phyloP scores from a whole-genome alignment of 1,139 yeast genomes.

The Spencermartinsiella ligniputridi region DNA sequence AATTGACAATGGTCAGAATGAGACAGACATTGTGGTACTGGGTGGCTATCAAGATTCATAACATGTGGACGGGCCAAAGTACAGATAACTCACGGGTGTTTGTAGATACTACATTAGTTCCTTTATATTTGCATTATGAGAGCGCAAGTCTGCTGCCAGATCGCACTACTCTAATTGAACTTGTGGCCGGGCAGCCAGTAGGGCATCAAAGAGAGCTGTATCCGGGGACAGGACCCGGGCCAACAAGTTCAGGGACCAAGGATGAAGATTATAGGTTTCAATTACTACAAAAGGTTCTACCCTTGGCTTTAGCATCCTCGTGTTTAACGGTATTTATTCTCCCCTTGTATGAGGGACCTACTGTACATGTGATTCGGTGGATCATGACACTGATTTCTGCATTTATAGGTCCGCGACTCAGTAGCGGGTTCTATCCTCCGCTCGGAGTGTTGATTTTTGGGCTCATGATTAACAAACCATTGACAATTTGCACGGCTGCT shows the following conservation, averaged over 20 bases:
- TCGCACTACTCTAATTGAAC: conserved; percentile 8
- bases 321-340: conserved; percentile 22
- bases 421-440: conserved; percentile 21
- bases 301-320: conserved; percentile 17
- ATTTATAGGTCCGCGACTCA: conserved; percentile 20
- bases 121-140: conserved; percentile 16
- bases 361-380: conserved; percentile 19
- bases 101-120: conserved; percentile 16
- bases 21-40: conserved; percentile 13
- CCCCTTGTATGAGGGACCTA: conserved; percentile 21
- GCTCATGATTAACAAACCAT: conserved; percentile 21
- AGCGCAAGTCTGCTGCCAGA: conserved; percentile 17
- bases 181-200: background rate
- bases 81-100: conserved; percentile 11
- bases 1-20: conserved; percentile 1
- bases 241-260: background rate
- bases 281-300: conserved; percentile 18
- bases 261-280: background rate
- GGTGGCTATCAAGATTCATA: conserved; percentile 11
- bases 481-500: conserved; percentile 22
- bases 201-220: conserved; percentile 1
- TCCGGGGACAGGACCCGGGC: background rate
- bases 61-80: conserved; percentile 13
- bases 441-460: conserved; percentile 23
- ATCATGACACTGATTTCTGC: conserved; percentile 21